These are phyloP conservation scores for Talaromyces sp. DNA, from an alignment of 2,329 filamentous ascomycete species.

Conservation along the genomic window DNA sequence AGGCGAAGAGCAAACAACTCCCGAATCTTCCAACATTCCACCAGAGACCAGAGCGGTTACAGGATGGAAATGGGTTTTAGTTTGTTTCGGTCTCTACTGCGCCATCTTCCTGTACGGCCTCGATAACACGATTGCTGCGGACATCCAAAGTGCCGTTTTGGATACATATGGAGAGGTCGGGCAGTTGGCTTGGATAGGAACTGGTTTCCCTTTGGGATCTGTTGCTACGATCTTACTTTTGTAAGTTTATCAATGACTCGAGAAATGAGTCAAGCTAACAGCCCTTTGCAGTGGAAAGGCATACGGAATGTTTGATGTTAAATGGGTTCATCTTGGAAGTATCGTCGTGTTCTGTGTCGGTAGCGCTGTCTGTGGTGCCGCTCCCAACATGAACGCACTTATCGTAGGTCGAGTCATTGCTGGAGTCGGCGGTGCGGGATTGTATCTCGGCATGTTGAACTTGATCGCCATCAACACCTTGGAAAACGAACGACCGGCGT, in stretches of 20 bases:
- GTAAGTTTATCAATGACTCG: constrained; percentile 32
- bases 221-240: constrained; percentile 38
- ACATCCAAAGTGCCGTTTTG: constrained; percentile 45
- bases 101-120: constrained; percentile 18
- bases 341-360: constrained; percentile 32
- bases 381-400: constrained; percentile 45
- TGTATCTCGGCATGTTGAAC: constrained; percentile 31
- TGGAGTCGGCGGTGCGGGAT: constrained; percentile 33
- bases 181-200: constrained; percentile 44
- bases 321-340: constrained; percentile 39
- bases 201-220: constrained; percentile 44
- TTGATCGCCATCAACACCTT: constrained; percentile 24
- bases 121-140: constrained; percentile 51
- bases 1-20: not conserved
- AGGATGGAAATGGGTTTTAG: constrained; percentile 1
- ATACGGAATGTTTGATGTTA: constrained; percentile 41
- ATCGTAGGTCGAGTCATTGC: constrained; percentile 43
- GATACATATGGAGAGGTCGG: constrained; percentile 35
- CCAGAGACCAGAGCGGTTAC: constrained; percentile 1
- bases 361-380: constrained; percentile 43
- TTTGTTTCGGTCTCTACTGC: constrained; percentile 3
- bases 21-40: not conserved
- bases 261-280: constrained; percentile 14
- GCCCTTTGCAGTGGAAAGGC: constrained; percentile 3
- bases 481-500: constrained; percentile 24